These are phyloP conservation scores for Albizia julibrissin DNA, from an alignment of 306 rosid species.

Conservation along the genomic window DNA sequence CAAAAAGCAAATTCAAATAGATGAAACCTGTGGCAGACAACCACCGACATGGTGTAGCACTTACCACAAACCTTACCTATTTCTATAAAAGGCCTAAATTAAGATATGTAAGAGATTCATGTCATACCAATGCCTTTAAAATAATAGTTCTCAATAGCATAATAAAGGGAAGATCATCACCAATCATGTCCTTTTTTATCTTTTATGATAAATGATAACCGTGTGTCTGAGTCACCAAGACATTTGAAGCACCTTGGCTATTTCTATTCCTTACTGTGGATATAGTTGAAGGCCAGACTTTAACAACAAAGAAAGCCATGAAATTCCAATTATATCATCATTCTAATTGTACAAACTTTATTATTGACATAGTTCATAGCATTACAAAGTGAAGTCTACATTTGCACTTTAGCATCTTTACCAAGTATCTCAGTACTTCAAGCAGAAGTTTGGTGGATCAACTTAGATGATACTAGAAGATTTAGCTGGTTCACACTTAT, in stretches of 20 bases:
- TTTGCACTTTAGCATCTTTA: background rate
- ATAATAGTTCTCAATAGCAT: background rate
- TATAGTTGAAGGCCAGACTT: background rate
- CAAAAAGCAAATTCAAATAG: constrained; percentile 2
- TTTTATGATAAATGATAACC: background rate
- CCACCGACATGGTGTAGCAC: background rate
- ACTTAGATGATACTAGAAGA: constrained; percentile 6
- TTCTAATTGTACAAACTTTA: background rate
- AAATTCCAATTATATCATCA: background rate
- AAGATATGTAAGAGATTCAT: constrained; percentile 6
- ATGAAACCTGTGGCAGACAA: constrained; percentile 8
- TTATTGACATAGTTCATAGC: background rate
- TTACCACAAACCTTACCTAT: background rate
- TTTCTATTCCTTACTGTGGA: background rate
- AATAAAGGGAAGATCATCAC: background rate
- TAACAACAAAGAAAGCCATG: background rate
- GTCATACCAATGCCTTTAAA: background rate
- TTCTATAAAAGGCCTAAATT: background rate
- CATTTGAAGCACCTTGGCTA: background rate
- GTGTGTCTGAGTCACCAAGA: background rate
- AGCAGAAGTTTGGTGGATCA: constrained; percentile 3
- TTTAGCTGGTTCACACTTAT: constrained; percentile 8
- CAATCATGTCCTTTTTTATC: background rate
- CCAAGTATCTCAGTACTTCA: constrained; percentile 19
- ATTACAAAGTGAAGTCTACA: background rate